These are phyloP conservation scores for Chimonanthus salicifolius DNA, from an alignment of 164 flowering plant genomes.

Conservation along the genomic window DNA sequence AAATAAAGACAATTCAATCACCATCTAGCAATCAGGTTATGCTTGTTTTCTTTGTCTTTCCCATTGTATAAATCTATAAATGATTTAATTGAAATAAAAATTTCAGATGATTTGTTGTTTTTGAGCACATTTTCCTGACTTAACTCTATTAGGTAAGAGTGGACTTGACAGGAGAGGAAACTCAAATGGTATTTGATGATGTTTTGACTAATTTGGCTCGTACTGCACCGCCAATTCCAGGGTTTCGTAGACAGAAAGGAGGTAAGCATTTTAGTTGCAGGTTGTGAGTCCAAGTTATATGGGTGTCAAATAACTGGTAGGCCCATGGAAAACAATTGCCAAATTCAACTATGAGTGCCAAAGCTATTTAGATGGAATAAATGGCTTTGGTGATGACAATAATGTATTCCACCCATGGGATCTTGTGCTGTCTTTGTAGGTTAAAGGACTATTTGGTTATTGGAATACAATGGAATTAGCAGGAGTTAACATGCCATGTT, in stretches of 20 bases:
- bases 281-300: too few relatives aligned
- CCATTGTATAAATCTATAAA: too few relatives aligned
- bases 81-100: neutral
- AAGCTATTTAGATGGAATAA: too few relatives aligned
- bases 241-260: constrained; percentile 73
- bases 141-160: constrained; percentile 47
- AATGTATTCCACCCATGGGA: neutral
- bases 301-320: neutral
- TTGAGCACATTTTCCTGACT: neutral
- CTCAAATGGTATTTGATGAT: constrained; percentile 48
- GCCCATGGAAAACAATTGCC: too few relatives aligned
- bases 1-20: too few relatives aligned
- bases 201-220: constrained; percentile 58
- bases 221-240: constrained; percentile 79
- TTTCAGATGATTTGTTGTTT: neutral
- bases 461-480: too few relatives aligned
- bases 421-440: neutral
- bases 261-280: constrained; percentile 26
- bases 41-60: neutral
- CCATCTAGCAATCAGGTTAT: too few relatives aligned
- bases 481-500: too few relatives aligned
- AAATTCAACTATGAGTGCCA: too few relatives aligned
- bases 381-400: too few relatives aligned
- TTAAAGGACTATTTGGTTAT: too few relatives aligned
- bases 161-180: constrained; percentile 55